Evolutionary conservation across 352 stramenopile species (phyloP).

Genomic region (Pythium scleroteichum): DNA sequence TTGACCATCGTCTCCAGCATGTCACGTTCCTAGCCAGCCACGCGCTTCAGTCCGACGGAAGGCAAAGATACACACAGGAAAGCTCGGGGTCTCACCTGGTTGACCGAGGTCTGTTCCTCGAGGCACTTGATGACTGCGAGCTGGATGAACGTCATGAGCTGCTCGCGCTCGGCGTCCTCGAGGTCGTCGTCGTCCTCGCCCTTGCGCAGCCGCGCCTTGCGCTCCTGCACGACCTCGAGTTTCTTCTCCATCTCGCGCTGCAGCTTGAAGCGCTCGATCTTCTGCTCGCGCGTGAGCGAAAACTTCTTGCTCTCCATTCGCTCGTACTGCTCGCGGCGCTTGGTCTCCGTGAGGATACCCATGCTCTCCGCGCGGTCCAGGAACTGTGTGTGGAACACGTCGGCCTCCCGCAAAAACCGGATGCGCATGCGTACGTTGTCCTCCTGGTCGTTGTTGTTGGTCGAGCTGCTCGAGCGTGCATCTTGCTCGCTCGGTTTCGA

Average conservation of each 20-base stretch:
- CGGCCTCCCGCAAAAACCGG: conserved; percentile 66
- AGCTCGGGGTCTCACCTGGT: conserved; percentile 37
- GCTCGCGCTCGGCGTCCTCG: conserved; percentile 79
- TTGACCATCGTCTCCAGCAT: conserved; percentile 88
- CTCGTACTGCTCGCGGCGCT: conserved; percentile 77
- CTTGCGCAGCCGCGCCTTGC: conserved; percentile 40
- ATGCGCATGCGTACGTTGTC: conserved; percentile 67
- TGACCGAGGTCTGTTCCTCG: conserved; percentile 72
- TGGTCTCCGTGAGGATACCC: conserved; percentile 62
- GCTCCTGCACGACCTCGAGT: conserved; percentile 52
- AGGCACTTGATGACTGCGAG: conserved; percentile 74
- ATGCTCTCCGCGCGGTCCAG: conserved; percentile 66
- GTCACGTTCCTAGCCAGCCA: conserved; percentile 68
- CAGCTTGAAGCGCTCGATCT: conserved; percentile 80
- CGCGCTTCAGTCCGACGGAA: too few relatives aligned
- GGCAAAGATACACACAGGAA: too few relatives aligned
- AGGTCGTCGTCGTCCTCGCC: conserved; percentile 60
- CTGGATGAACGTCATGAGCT: conserved; percentile 82
- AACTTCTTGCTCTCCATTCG: conserved; percentile 71
- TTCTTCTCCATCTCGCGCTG: conserved; percentile 79
- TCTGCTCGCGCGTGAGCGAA: conserved; percentile 68
- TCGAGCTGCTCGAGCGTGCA: neutral
- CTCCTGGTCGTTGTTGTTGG: conserved; percentile 43
- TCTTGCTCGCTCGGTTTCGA: neutral
- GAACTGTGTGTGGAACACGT: conserved; percentile 79